These are phyloP conservation scores for Nitzschia sp. DNA, from an alignment of 108 stramenopile species.

Conservation along the genomic window DNA sequence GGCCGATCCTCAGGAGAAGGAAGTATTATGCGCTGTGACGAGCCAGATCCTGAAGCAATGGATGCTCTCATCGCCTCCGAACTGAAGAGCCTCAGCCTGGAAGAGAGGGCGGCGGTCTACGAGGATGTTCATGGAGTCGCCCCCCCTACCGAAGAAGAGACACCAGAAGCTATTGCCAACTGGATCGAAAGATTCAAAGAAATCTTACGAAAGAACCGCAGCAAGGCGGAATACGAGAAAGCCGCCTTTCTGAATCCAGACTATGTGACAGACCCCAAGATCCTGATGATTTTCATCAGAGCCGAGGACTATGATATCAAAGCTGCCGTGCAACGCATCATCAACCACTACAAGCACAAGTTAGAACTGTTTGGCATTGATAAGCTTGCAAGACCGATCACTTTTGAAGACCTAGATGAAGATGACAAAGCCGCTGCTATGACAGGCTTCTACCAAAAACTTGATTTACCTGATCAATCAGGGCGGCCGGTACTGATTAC, in stretches of 20 bases:
- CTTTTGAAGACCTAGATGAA: constrained; percentile 19
- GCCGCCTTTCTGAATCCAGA: constrained; percentile 10
- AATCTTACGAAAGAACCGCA: background rate
- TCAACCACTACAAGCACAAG: constrained; percentile 38
- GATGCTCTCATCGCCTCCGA: constrained; percentile 3
- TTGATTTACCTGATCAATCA: constrained; percentile 11
- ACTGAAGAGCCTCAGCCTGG: background rate
- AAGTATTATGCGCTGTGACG: too few species aligned
- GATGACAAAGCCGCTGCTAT: background rate
- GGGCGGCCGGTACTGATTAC: constrained; percentile 16
- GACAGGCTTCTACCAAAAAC: constrained; percentile 1
- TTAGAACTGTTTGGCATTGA: constrained; percentile 40
- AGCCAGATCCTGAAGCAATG: background rate
- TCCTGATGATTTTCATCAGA: constrained; percentile 41
- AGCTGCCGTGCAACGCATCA: constrained; percentile 27
- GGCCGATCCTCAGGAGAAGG: too few species aligned
- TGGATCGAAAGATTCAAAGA: constrained; percentile 5
- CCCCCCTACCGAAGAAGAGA: constrained; percentile 11
- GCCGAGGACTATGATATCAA: constrained; percentile 33
- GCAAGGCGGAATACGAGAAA: constrained; percentile 17
- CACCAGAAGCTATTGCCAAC: constrained; percentile 8
- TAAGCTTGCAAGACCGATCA: constrained; percentile 19
- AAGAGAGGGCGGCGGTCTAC: constrained; percentile 17
- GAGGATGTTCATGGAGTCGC: constrained; percentile 36
- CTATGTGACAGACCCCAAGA: constrained; percentile 24